Evolutionary conservation across 208 protist species (phyloP), one percentile per base, ranked within the genome.

Genomic region (Trichomonas vaginalis): DNA sequence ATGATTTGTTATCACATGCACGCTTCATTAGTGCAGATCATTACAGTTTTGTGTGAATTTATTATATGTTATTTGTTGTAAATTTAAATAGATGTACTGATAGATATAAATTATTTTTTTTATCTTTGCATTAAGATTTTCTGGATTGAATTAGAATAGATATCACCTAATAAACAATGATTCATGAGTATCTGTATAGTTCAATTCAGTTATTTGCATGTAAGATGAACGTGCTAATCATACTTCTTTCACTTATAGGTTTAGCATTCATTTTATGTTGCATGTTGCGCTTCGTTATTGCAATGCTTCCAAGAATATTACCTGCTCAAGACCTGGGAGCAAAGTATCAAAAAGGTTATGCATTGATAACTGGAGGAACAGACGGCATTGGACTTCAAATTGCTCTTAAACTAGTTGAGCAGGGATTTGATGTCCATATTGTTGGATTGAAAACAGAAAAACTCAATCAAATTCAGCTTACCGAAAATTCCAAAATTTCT

Each of bases 311-410:
- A 39, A 27, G 42, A 35, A 39, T 92, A 23, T 51, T 92, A 8
- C 12, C 14, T 21, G 86, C 48, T 17, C 86, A 92, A 92, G 45
- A 92, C 15, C 27, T 92, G 12, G 15, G 14, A 39, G 3, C 23
- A 27, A 92, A 92, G 27, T 92, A 92, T 51, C 21, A 21, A 12
- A n/a, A 51, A 48, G 86, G 86, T 3, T 92, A 56, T 47, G 86
- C 86, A 8, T 42, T 92, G 21, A 51, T 92, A 21, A 92, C 86
- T 51, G 86, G 86, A 23, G 86, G 40, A 92, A 92, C 86, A 48
- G 86, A 92, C 56, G 86, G 86, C 48, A 92, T 92, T 48, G 86
- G 86, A 15, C 37, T 92, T 14, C 23, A 92, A 92, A 92, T 92
- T 27, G 45, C 45, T 17, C 42, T 35, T 0, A 92, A 51, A 92